These are phyloP conservation scores for Plenodomus lindquistii DNA, from an alignment of 2,329 filamentous ascomycete genomes.

Conservation along the genomic window DNA sequence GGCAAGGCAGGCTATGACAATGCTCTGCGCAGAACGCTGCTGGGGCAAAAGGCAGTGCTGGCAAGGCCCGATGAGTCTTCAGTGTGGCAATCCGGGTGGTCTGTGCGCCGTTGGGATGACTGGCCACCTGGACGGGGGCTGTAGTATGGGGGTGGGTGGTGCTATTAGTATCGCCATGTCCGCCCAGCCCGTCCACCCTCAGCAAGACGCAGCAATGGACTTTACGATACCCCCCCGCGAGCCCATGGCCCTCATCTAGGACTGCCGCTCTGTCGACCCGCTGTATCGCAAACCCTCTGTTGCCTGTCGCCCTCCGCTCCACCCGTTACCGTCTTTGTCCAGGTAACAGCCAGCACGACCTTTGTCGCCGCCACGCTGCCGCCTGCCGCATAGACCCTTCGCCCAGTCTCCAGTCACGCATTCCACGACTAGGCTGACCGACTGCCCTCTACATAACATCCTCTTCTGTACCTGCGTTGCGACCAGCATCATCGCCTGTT, in stretches of 20 bases:
- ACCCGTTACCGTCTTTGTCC: constrained; percentile 22
- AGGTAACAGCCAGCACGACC: constrained; percentile 33
- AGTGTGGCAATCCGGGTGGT: constrained; percentile 24
- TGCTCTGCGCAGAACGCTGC: background rate
- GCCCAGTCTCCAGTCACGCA: constrained; percentile 15
- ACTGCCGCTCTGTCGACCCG: constrained; percentile 13
- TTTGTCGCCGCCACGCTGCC: constrained; percentile 32
- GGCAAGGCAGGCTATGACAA: too few relatives aligned
- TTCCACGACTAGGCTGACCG: constrained; percentile 20
- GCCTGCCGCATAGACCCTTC: constrained; percentile 31
- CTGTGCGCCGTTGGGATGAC: constrained; percentile 28
- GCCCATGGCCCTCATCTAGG: constrained; percentile 39
- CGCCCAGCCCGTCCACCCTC: constrained; percentile 29
- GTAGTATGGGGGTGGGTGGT: constrained; percentile 16
- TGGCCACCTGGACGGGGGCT: constrained; percentile 18
- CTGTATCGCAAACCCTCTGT: constrained; percentile 16
- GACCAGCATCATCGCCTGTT: constrained; percentile 3
- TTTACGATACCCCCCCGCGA: constrained; percentile 36
- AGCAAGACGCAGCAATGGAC: constrained; percentile 39
- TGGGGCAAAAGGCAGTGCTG: background rate
- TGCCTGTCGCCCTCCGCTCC: constrained; percentile 19
- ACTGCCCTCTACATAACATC: constrained; percentile 7
- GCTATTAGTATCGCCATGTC: constrained; percentile 32
- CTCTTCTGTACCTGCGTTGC: constrained; percentile 17
- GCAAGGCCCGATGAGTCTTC: constrained; percentile 24